These are phyloP conservation scores for Apophysomyces elegans DNA, from an alignment of 371 early-diverging fungal species.

Conservation along the genomic window DNA sequence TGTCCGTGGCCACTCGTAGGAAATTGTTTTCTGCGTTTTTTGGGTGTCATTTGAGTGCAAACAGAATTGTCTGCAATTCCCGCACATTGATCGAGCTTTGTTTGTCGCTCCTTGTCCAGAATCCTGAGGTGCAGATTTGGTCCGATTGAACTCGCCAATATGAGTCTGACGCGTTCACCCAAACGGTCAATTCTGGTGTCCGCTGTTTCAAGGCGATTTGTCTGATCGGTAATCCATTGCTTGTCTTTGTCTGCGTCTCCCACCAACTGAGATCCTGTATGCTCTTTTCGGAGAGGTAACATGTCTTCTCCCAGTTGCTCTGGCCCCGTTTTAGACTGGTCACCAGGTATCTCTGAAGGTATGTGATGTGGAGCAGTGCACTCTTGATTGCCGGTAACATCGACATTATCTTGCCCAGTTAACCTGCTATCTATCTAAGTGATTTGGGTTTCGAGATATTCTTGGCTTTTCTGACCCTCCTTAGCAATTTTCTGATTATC, in stretches of 20 bases:
- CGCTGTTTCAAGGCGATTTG: no score
- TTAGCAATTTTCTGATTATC: conserved; percentile 11
- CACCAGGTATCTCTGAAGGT: conserved; percentile 20
- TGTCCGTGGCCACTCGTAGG: no score
- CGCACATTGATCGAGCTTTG: no score
- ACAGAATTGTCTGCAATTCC: no score
- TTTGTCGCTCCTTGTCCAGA: no score
- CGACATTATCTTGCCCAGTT: conserved; percentile 22
- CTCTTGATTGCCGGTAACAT: conserved; percentile 23
- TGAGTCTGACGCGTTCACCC: no score
- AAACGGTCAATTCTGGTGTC: no score
- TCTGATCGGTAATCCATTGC: no score
- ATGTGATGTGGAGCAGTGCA: conserved; percentile 21
- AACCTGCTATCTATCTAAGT: conserved; percentile 21
- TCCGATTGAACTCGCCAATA: no score
- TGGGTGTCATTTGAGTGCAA: no score
- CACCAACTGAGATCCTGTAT: conserved; percentile 17
- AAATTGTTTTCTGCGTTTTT: no score
- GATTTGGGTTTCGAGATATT: neutral
- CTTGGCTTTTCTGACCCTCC: neutral
- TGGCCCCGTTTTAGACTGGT: neutral
- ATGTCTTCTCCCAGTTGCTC: conserved; percentile 14
- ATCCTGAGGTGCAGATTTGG: no score
- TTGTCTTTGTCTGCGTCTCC: neutral
- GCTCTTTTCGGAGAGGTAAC: neutral